Conservation (phyloP, 1,139 yeast genomes). For the Sugiyamaella xylanicola region DNA sequence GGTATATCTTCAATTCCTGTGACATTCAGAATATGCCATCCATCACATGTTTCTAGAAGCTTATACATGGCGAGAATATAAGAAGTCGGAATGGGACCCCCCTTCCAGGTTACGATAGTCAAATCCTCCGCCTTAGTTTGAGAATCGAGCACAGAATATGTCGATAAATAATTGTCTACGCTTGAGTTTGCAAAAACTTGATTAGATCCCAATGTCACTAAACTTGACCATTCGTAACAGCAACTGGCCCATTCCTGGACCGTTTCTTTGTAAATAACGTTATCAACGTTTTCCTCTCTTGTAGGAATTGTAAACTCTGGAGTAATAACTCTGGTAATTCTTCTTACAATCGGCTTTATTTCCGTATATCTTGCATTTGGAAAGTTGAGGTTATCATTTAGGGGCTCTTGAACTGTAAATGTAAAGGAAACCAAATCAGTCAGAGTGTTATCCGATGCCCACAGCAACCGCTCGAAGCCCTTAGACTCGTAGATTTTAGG, state of each 20-base stretch:
- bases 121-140: conserved; percentile 21
- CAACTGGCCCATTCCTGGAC: conserved; percentile 38
- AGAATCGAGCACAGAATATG: conserved; percentile 31
- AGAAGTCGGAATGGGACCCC: conserved; percentile 29
- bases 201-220: conserved; percentile 33
- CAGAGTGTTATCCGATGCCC: conserved; percentile 44
- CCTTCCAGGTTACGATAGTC: conserved; percentile 24
- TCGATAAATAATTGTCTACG: conserved; percentile 35
- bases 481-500: conserved; percentile 20
- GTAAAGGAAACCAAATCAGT: conserved; percentile 20
- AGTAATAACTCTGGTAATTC: conserved; percentile 14
- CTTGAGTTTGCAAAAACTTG: conserved; percentile 23
- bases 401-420: not conserved
- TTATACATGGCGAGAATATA: conserved; percentile 25
- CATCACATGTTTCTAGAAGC: not conserved
- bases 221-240: conserved; percentile 40
- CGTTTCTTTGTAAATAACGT: conserved; percentile 25
- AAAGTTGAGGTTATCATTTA: not conserved
- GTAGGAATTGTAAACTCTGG: conserved; percentile 26
- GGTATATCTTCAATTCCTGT: conserved; percentile 40
- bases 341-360: not conserved
- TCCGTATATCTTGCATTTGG: not conserved
- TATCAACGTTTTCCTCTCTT: not conserved
- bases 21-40: conserved; percentile 34
- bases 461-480: conserved; percentile 42